Conservation (phyloP, 2,329 filamentous ascomycete species). For the Ophiostoma sp. region DNA sequence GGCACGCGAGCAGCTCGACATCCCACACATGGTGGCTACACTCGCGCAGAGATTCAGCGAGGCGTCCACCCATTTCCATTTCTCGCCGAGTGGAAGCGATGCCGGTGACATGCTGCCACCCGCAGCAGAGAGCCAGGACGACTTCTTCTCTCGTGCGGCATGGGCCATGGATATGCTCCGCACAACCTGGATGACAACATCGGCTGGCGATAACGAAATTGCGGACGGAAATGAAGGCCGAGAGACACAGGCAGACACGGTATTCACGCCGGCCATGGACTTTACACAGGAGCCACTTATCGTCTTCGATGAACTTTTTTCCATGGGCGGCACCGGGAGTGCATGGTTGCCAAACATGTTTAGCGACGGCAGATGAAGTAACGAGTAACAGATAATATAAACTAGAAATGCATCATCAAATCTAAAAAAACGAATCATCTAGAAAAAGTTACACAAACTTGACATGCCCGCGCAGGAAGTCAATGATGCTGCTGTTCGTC, state of each 20-base stretch:
- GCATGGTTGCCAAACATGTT: slow-evolving; percentile 18
- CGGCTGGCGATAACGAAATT: background rate
- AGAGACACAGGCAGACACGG: background rate
- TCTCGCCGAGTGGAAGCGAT: background rate
- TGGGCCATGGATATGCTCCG: background rate
- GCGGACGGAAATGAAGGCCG: background rate
- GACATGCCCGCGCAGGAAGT: slow-evolving; percentile 29
- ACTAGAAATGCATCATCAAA: background rate
- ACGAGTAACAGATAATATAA: background rate
- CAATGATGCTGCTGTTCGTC: slow-evolving; percentile 29
- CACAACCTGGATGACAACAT: background rate
- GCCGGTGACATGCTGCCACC: background rate
- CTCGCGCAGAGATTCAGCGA: background rate
- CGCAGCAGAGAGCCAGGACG: background rate
- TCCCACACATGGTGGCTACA: slow-evolving; percentile 7
- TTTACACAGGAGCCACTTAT: background rate
- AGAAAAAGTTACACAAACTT: slow-evolving; percentile 23
- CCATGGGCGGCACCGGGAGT: background rate
- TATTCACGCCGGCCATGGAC: background rate
- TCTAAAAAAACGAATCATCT: background rate
- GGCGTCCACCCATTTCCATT: background rate
- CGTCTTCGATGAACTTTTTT: background rate
- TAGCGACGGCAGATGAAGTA: slow-evolving; percentile 7
- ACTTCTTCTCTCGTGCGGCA: background rate
- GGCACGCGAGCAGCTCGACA: slow-evolving; percentile 17